A percentile compares a stretch with the other conserved stretches of the same genome.
Evolutionary conservation across 352 stramenopile species (phyloP).

Genomic region (Pythium insidiosum): DNA sequence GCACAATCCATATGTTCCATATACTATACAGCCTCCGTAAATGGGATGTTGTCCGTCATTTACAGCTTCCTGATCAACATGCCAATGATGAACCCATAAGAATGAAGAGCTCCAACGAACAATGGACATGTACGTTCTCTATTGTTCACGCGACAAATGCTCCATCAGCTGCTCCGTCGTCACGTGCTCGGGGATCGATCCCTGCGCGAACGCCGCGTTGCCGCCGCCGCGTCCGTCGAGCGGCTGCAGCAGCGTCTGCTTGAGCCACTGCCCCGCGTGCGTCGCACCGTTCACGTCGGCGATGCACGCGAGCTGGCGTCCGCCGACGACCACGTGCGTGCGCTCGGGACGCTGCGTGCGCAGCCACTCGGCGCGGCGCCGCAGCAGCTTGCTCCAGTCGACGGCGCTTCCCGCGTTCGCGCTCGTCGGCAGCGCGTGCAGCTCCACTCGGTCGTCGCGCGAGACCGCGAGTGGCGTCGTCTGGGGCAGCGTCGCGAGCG

Average conservation of each 20-base stretch:
- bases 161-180: neutral
- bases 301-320: slow-evolving; percentile 42
- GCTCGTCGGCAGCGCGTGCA: slow-evolving; percentile 33
- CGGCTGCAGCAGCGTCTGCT: slow-evolving; percentile 39
- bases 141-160: neutral
- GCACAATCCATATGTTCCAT: too few relatives aligned
- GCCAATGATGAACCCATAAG: too few relatives aligned
- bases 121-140: neutral
- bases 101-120: too few relatives aligned
- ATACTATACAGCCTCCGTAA: too few relatives aligned
- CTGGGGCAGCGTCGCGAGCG: slow-evolving; percentile 34
- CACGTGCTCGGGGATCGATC: slow-evolving; percentile 18
- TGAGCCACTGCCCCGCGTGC: slow-evolving; percentile 55
- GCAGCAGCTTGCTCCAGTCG: slow-evolving; percentile 45
- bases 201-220: slow-evolving; percentile 55
- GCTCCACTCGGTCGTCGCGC: slow-evolving; percentile 1
- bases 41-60: too few relatives aligned
- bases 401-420: neutral
- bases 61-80: too few relatives aligned
- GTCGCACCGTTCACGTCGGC: slow-evolving; percentile 16
- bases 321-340: slow-evolving; percentile 43
- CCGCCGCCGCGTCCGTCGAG: slow-evolving; percentile 50
- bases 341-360: slow-evolving; percentile 17
- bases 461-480: slow-evolving; percentile 20
- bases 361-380: slow-evolving; percentile 54